Evolutionary conservation across 2,329 filamentous ascomycete species (phyloP).

Genomic region (Fusarium illudens): DNA sequence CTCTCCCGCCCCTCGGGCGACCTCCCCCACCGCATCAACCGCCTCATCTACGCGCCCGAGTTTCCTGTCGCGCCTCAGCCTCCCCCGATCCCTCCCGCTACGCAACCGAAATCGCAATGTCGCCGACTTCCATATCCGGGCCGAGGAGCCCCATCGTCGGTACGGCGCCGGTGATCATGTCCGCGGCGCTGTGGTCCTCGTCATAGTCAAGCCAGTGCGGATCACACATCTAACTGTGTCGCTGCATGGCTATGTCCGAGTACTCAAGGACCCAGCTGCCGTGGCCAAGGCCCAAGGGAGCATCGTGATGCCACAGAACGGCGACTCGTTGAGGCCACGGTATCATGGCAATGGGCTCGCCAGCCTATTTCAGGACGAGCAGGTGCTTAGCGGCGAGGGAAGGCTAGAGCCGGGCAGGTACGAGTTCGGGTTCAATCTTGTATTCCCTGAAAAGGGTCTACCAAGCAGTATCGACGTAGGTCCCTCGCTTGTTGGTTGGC

Average conservation of each 20-base stretch:
- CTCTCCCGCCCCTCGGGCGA: slow-evolving; percentile 30
- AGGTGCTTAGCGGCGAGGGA: slow-evolving; percentile 80
- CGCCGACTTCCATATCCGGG: slow-evolving; percentile 79
- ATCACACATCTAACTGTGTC: slow-evolving; percentile 83
- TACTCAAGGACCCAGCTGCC: slow-evolving; percentile 74
- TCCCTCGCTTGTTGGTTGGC: slow-evolving; percentile 26
- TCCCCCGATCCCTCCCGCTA: slow-evolving; percentile 59
- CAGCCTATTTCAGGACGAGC: slow-evolving; percentile 84
- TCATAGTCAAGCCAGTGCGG: slow-evolving; percentile 75
- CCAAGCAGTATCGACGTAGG: slow-evolving; percentile 96
- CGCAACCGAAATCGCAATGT: slow-evolving; percentile 69
- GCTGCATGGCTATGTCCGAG: slow-evolving; percentile 80
- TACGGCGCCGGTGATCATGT: slow-evolving; percentile 80
- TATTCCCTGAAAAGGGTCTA: slow-evolving; percentile 73
- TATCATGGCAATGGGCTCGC: slow-evolving; percentile 81
- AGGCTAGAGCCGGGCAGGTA: slow-evolving; percentile 77
- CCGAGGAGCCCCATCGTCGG: slow-evolving; percentile 79
- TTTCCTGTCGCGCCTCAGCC: slow-evolving; percentile 62
- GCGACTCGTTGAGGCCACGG: slow-evolving; percentile 53
- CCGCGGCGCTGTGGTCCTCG: slow-evolving; percentile 75
- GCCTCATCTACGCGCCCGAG: slow-evolving; percentile 42
- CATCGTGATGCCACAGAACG: slow-evolving; percentile 52
- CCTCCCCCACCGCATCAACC: slow-evolving; percentile 37
- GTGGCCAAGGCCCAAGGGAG: slow-evolving; percentile 60
- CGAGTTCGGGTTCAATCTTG: slow-evolving; percentile 79